Evolutionary conservation across 139 green algal species (phyloP), one percentile per base, ranked within the genome.

Genomic region (Pseudopediastrum boryanum): DNA sequence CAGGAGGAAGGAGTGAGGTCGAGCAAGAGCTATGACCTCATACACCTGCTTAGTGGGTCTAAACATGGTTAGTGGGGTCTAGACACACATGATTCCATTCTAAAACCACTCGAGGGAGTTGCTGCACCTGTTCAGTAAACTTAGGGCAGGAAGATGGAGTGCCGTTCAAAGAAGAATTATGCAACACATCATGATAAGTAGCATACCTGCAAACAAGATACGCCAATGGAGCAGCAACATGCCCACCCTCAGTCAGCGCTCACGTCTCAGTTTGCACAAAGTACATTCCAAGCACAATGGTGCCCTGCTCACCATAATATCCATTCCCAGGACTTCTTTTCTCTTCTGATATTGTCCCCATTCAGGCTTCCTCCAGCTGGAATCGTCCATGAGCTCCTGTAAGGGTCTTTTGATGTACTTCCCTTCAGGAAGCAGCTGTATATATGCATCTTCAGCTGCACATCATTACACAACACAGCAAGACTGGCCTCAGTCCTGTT

Each of bases 311-410:
- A 88, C 89, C 71, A 77, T 70, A 41, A 92, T 81, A 23, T 64
- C 76, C 31, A 90, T 85, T 12, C 81, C 87, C 2, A 74, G 35
- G 0, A 68, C 81, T 5, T 21, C 36, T 8, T 72, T 78, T 0
- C 86, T 74, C 48, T 79, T 41, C 2, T 39, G 50, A 31, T 87
- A 92, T 2, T 61, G 13, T 4, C 86, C 89, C 83, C 85, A 92
- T 3, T 85, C 78, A 0, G 74, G 56, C 63, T 84, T 67, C 1
- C 19, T 59, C 9, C 71, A 44, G 12, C 61, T 58, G 4, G 33
- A 44, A n/a, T 84, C 48, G 36, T 67, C 54, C 43, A 62, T 21
- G 51, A 71, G 38, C 29, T 65, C 16, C 56, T 64, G 38, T 44
- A 64, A 42, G 52, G 59, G 56, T 16, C 46, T 44, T 1, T 19